Conservation (phyloP, 495 filamentous ascomycete species). For the Friedmanniomyces simplex region DNA sequence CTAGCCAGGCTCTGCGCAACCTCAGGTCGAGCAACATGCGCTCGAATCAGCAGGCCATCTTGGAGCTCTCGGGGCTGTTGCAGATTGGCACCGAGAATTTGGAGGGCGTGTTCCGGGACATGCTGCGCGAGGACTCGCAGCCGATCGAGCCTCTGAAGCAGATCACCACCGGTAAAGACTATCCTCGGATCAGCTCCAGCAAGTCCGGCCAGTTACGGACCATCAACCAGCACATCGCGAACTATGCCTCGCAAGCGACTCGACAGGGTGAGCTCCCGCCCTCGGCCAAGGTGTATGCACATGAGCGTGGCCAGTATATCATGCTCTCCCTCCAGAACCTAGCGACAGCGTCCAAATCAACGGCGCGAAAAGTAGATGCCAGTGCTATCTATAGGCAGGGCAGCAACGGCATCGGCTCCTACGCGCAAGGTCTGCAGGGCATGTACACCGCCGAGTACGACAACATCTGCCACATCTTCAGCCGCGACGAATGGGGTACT, state of each 20-base stretch:
- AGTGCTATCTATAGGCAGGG: constrained; percentile 80
- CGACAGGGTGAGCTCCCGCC: constrained; percentile 40
- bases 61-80: constrained; percentile 65
- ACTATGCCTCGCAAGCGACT: constrained; percentile 41
- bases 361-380: constrained; percentile 63
- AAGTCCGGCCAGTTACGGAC: constrained; percentile 47
- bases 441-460: constrained; percentile 82
- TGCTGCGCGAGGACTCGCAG: constrained; percentile 59
- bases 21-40: constrained; percentile 79
- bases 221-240: constrained; percentile 48
- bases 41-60: constrained; percentile 80
- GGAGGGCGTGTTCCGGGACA: constrained; percentile 67
- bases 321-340: constrained; percentile 69
- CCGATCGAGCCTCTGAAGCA: constrained; percentile 84
- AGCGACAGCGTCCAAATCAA: constrained; percentile 77
- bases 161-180: constrained; percentile 68
- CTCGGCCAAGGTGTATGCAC: constrained; percentile 70
- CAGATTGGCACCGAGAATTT: constrained; percentile 68
- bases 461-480: constrained; percentile 74
- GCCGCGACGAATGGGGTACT: constrained; percentile 67
- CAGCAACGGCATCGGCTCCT: constrained; percentile 87
- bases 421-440: constrained; percentile 75
- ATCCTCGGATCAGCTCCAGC: constrained; percentile 50
- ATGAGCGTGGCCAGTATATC: constrained; percentile 77
- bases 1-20: constrained; percentile 67